Conservation (phyloP, 2,329 filamentous ascomycete genomes). For the Xylaria sp. region DNA sequence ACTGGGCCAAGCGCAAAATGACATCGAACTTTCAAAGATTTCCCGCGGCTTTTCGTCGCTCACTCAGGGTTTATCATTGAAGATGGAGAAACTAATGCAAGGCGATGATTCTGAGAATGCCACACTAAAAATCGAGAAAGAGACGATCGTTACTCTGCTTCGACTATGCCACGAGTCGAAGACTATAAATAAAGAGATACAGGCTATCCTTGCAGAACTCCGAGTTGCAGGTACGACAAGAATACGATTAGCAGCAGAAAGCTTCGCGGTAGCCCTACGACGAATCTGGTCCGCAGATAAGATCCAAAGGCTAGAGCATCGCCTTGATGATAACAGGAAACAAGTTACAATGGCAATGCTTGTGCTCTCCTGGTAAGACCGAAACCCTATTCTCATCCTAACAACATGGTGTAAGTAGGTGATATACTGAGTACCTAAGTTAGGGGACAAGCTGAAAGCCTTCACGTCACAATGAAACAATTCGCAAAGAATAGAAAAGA, state of each 20-base stretch:
- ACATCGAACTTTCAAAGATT: constrained; percentile 16
- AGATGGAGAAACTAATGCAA: neutral
- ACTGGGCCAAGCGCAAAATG: constrained; percentile 1
- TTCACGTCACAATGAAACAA: constrained; percentile 1
- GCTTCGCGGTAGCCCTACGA: constrained; percentile 5
- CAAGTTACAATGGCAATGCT: constrained; percentile 20
- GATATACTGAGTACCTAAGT: neutral
- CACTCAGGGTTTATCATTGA: constrained; percentile 2
- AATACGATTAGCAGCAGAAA: constrained; percentile 15
- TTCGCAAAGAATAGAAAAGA: neutral
- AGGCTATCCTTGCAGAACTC: constrained; percentile 1
- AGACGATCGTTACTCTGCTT: neutral
- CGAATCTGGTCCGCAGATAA: constrained; percentile 18
- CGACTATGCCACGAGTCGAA: constrained; percentile 3
- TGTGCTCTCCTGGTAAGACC: constrained; percentile 20
- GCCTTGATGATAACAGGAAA: constrained; percentile 13
- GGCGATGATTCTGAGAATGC: neutral
- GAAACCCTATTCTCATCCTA: neutral
- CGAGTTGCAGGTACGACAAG: neutral
- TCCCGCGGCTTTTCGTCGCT: neutral
- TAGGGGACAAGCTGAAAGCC: constrained; percentile 18
- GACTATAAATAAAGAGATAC: constrained; percentile 1
- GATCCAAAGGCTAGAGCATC: constrained; percentile 3
- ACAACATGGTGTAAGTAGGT: neutral
- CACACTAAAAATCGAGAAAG: neutral